Percentiles rank a stretch among this genome's conserved stretches.
Evolutionary conservation across 345 rosid genomes (phyloP).

Genomic region (Angophora floribunda): DNA sequence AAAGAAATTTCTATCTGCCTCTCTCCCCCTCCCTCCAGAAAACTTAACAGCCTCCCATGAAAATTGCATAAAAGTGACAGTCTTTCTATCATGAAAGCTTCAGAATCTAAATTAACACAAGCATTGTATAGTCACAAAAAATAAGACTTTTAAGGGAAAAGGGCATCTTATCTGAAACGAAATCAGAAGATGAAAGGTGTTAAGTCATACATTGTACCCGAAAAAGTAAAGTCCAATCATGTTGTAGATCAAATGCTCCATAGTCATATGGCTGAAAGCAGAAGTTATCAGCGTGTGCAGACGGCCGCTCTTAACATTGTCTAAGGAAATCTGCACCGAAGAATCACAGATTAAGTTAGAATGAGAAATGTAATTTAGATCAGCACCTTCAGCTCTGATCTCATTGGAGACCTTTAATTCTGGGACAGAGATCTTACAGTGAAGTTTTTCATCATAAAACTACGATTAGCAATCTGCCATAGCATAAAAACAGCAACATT

Average conservation of each 20-base stretch:
- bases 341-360: not conserved
- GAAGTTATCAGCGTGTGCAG: slow-evolving; percentile 69
- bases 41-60: not conserved
- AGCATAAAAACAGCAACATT: slow-evolving; percentile 61
- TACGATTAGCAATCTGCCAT: slow-evolving; percentile 51
- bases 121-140: not conserved
- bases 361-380: not conserved
- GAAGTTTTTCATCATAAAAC: slow-evolving; percentile 68
- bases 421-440: slow-evolving; percentile 43
- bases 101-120: not conserved
- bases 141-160: not conserved
- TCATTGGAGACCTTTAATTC: not conserved
- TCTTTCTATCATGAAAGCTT: not conserved
- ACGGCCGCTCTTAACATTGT: slow-evolving; percentile 57
- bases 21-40: not conserved
- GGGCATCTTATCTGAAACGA: not conserved
- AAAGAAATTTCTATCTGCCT: no score
- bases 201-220: slow-evolving; percentile 49
- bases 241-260: slow-evolving; percentile 59
- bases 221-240: slow-evolving; percentile 97
- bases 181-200: not conserved
- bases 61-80: not conserved
- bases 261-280: slow-evolving; percentile 77
- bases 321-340: slow-evolving; percentile 66
- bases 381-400: not conserved